Evolutionary conservation across 2,329 filamentous ascomycete genomes (phyloP), one percentile per base, ranked within the genome.

Genomic region (Verticillium tricorpus): DNA sequence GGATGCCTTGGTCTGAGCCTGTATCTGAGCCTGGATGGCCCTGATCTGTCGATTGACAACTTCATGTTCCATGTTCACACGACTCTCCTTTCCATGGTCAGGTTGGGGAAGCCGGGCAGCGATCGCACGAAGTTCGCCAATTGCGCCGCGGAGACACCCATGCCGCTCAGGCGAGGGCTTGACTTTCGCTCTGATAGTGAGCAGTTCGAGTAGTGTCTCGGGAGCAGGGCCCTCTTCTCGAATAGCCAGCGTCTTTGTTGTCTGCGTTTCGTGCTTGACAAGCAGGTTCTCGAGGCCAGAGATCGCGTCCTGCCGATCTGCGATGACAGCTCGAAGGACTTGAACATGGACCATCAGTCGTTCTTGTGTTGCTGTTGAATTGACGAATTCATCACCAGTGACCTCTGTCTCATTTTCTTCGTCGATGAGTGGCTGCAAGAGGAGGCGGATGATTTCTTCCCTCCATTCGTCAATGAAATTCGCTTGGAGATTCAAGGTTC

Each of bases 361-460:
- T 64, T 97, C 94, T 75, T 98, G 94, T 56, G 89, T 84, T 72
- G 91, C 91, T 0, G 93, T 92, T 0, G 94, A 96, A 35, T 91
- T 86, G 67, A 92, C 90, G 65, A 97, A 95, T 72, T 98, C 95
- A 63, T 97, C 89, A 28, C 95, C 95, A 12, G 92, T 94, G 2
- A 87, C 84, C 62, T 96, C 92, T 11, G 83, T 76, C 17, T 79
- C 79, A 1, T 87, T 86, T 50, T 96, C 92, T 69, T 95, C 88
- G 67, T 98, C 95, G 19, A 98, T 86, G 1, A 98, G 81, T 0
- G 91, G 87, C 63, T 87, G 83, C 12, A 90, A 77, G 11, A 97
- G 80, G 22, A 94, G 83, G 60, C 89, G 83, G 19, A 92, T 82
- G 62, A 93, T 87, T 52, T 86, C 81, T 62, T 89, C 83, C 52